Evolutionary conservation across 768 basidiomycete species (phyloP), one percentile per base, ranked within the genome.

Genomic region (Psilocybe cubensis): DNA sequence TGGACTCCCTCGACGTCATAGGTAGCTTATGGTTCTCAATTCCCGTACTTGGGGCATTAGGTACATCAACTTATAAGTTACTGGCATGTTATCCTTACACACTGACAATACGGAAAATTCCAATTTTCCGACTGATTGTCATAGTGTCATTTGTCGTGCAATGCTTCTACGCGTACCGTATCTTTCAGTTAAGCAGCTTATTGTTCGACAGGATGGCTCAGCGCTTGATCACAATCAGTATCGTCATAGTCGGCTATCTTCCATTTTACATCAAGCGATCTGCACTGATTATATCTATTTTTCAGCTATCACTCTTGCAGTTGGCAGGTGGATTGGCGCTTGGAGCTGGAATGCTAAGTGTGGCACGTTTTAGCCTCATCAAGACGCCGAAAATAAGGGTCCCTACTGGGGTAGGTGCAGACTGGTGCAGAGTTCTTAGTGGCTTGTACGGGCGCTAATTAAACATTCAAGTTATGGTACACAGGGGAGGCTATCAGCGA

Each of bases 111-210:
- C 35, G 5, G n/a, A n/a, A n/a, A 7, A 38, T 38, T 11, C 5
- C 8, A 38, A 38, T 27, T 4, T 11, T 27, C 25, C 20, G n/a
- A n/a, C n/a, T n/a, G n/a, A n/a, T n/a, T n/a, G n/a, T n/a, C n/a
- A n/a, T 21, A 52, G 50, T 52, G 35, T 20, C 50, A 24, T 52
- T n/a, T 4, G 27, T 52, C 7, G 50, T 52, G n/a, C 35, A 52
- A 35, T n/a, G 23, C 9, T 52, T 52, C 40, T 52, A 52, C 12
- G 38, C 50, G 3, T 41, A 40, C 41, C 33, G 50, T 12, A 52
- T 52, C 8, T 24, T 52, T 8, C 35, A 14, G 18, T 25, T 52
- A 6, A 17, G 50, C 4, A 40, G 18, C 17, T 40, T 41, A 35
- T 9, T 52, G 11, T n/a, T n/a, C n/a, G n/a, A n/a, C n/a, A n/a